Base-by-base conservation (phyloP, 768 basidiomycete species). In the Lentinula aciculospora region DNA sequence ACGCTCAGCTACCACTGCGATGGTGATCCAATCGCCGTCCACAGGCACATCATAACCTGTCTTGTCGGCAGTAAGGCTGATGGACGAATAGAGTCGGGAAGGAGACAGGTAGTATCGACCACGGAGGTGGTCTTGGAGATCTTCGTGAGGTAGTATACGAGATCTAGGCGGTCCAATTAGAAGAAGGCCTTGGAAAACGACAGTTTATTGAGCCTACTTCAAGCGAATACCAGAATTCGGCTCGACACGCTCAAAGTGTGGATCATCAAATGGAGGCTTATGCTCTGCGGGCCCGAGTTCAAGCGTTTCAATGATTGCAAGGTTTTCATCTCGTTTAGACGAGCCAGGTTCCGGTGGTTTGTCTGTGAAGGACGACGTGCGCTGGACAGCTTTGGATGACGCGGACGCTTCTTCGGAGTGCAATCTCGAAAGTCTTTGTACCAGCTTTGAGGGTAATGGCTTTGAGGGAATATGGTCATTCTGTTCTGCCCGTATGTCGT, bases 1-100 rank as follows among this genome's bases (percentile, higher is more conserved):
- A 21, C 94, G 83, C 68, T 96, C 93, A 2, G 94, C 96, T 13
- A 99, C 85, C 4, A 98, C 95, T 2, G 93, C 96, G 47, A 99
- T 92, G 5, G 94, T 95, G 40, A 98, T 81, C 90, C 93, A 98
- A 69, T 98, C 97, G 2, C 91, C 91, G 5, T 83, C 82, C 1
- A 98, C 86, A 9, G 96, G 95, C 1, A 99, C 82, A 45, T 98
- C 94, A 68, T 94, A 96, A 17, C 85, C 86, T 58, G 89, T 85
- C 62, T 89, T 88, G 66, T 90, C 84, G 0, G 88, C 83, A 13
- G 86, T 78, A 0, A 89, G 81, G 9, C 89, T 85, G 42, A 94
- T 79, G 46, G 86, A 81, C 8, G 94, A 93, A 73, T 99, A 99
- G 34, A 99, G 76, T 19, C 78, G 84, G 1, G 94, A 95, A 0